Evolutionary conservation across 768 basidiomycete species (phyloP), one percentile per base, ranked within the genome.

Genomic region (Amanita molliuscula): DNA sequence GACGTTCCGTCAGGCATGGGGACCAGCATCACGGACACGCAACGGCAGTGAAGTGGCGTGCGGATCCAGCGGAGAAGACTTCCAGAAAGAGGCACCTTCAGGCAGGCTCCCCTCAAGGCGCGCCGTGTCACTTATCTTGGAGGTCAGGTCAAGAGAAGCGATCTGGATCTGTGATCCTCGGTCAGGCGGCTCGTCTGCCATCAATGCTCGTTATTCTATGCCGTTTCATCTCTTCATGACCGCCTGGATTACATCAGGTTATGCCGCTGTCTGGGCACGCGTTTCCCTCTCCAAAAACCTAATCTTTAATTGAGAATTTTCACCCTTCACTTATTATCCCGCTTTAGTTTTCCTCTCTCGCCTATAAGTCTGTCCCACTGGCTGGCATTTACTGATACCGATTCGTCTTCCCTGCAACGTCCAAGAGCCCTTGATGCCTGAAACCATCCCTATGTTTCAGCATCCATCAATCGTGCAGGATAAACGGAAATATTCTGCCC

Each of bases 121-220:
- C 48, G 40, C 48, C 31, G 35, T 47, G 44, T 33, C 55, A 60
- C 52, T 48, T 47, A 29, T 55, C 52, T 54, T 59, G 53, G 51
- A 40, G 42, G 54, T 58, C 56, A 49, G 48, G 53, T 55, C 41
- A 26, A 50, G 34, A 54, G 50, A 54, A 57, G 56, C 60, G 59
- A 63, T 61, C 59, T 56, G 57, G 54, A 58, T 59, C 58, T 58
- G 57, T 67, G 65, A 66, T 68, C 66, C 67, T 67, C 67, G 67
- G 66, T 67, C 53, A 54, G 59, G 47, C 56, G 55, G 57, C 53
- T 56, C 57, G 52, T 51, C 56, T 58, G 51, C 55, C 42, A 48
- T 56, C 58, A 55, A 40, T 50, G 53, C 56, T 55, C 56, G 55
- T 55, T 58, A 59, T 56, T 58, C 44, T 53, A 54, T 58, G 44